phyloP scores from a whole-genome alignment of 257 asterid genomes.

The Asclepias syriaca region DNA sequence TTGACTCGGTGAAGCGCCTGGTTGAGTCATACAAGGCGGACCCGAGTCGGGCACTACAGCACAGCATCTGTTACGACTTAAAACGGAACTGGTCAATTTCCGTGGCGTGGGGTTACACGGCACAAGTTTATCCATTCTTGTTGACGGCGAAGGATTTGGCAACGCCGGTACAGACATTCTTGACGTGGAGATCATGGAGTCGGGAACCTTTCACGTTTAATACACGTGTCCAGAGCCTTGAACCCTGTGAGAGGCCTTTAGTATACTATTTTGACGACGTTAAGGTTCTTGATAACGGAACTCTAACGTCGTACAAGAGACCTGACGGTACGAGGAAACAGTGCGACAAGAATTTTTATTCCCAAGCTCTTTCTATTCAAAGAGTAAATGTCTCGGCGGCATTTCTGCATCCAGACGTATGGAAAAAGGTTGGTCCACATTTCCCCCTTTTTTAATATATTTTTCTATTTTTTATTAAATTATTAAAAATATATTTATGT shows the following conservation, averaged over 20 bases:
- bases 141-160: conserved; percentile 38
- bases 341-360: conserved; percentile 31
- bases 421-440: conserved; percentile 46
- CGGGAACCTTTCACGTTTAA: conserved; percentile 55
- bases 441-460: no score
- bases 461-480: no score
- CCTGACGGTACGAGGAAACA: conserved; percentile 7
- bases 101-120: conserved; percentile 68
- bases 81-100: conserved; percentile 59
- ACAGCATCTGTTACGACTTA: conserved; percentile 55
- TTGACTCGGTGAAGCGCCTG: conserved; percentile 47
- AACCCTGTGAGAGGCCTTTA: conserved; percentile 57
- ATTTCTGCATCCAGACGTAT: conserved; percentile 35
- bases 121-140: conserved; percentile 51
- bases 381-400: conserved; percentile 45
- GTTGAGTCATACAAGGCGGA: conserved; percentile 42
- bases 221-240: conserved; percentile 35
- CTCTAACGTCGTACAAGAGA: conserved; percentile 39
- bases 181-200: conserved; percentile 61
- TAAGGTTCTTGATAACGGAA: conserved; percentile 24
- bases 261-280: conserved; percentile 36
- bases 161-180: conserved; percentile 63
- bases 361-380: conserved; percentile 32
- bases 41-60: conserved; percentile 59
- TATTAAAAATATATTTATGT: no score